Percentiles rank a stretch among this genome's conserved stretches.
These are phyloP conservation scores for Heterobasidion irregulare DNA, from an alignment of 1,284 basidiomycete genomes.

Conservation along the genomic window DNA sequence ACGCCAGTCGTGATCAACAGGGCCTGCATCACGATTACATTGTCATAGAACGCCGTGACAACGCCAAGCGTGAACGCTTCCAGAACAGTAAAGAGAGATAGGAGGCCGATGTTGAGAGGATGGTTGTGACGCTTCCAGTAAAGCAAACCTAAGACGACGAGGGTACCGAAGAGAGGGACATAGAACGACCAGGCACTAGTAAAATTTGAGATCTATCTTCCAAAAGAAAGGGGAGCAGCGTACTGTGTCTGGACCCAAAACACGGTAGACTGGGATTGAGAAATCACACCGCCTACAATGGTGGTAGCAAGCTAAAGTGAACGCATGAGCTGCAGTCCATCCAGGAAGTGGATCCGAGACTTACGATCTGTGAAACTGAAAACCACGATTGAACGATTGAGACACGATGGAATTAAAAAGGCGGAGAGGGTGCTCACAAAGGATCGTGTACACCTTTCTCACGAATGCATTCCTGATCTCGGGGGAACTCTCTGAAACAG, in stretches of 20 bases:
- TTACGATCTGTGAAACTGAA: constrained; percentile 56
- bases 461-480: constrained; percentile 72
- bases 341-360: constrained; percentile 6
- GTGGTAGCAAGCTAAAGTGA: constrained; percentile 52
- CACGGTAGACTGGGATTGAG: constrained; percentile 46
- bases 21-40: constrained; percentile 77
- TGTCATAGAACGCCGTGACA: constrained; percentile 70
- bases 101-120: constrained; percentile 73
- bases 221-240: constrained; percentile 12
- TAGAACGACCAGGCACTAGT: constrained; percentile 67
- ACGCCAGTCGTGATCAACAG: constrained; percentile 82
- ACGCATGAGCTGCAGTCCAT: too few relatives aligned
- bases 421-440: constrained; percentile 44
- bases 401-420: neutral
- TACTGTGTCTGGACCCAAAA: constrained; percentile 68
- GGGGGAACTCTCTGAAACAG: constrained; percentile 62
- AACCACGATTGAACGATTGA: too few relatives aligned
- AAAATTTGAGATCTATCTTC: neutral
- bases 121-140: constrained; percentile 87
- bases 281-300: constrained; percentile 59
- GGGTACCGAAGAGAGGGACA: constrained; percentile 64
- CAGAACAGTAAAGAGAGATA: constrained; percentile 71
- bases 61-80: constrained; percentile 79
- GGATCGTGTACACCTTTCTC: constrained; percentile 75
- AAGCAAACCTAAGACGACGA: constrained; percentile 68